Percentiles rank a stretch among this genome's conserved stretches.
Evolutionary conservation across 345 rosid species (phyloP).

Genomic region (Sapria himalayana): DNA sequence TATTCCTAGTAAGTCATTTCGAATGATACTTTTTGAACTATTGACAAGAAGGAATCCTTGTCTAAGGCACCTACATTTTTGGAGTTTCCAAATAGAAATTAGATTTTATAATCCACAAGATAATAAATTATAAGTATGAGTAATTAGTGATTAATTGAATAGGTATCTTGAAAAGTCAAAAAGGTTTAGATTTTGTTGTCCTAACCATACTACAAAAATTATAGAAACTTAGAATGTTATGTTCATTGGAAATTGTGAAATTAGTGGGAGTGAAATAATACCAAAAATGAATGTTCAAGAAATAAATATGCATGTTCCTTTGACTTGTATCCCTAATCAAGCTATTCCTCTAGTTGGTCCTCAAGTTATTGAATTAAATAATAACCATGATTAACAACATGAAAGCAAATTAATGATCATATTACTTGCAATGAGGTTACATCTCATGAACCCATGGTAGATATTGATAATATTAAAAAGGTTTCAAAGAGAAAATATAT

Average conservation of each 20-base stretch:
- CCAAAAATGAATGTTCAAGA: slow-evolving; percentile 1
- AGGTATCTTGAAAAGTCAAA: slow-evolving; percentile 1
- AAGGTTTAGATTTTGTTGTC: neutral
- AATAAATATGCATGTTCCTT: no score
- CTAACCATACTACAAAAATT: slow-evolving; percentile 1
- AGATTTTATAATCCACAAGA: slow-evolving; percentile 1
- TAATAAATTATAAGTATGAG: slow-evolving; percentile 1
- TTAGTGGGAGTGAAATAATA: neutral
- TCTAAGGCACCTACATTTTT: slow-evolving; percentile 4
- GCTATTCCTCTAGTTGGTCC: no score
- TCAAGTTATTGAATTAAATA: no score
- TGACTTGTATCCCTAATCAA: no score
- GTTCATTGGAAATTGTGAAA: slow-evolving; percentile 3
- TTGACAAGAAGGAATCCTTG: slow-evolving; percentile 1
- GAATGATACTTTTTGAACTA: neutral
- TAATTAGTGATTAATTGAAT: neutral
- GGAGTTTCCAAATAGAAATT: neutral
- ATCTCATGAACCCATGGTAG: no score
- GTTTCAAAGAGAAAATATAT: no score
- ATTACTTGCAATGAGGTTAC: no score
- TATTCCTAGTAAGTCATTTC: slow-evolving; percentile 1
- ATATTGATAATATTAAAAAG: no score
- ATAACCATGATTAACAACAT: no score
- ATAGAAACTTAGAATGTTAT: slow-evolving; percentile 1
- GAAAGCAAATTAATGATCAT: no score